phyloP scores from a whole-genome alignment of 2,329 filamentous ascomycete species.

The Parafenestella ontariensis region DNA sequence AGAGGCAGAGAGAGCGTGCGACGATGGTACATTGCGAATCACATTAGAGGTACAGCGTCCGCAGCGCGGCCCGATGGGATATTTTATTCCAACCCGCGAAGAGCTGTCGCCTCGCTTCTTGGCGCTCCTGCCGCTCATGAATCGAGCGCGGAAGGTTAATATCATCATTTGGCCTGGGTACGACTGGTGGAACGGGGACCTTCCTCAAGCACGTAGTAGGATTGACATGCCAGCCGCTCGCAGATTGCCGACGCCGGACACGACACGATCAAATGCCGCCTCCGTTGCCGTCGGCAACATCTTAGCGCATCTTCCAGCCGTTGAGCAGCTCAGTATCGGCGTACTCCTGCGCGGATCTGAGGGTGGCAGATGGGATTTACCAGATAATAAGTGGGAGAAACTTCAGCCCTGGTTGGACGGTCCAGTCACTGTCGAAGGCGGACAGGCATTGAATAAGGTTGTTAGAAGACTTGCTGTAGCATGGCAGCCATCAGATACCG shows the following conservation, averaged over 20 bases:
- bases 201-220: slow-evolving; percentile 2
- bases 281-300: slow-evolving; percentile 28
- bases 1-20: slow-evolving; percentile 26
- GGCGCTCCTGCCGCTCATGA: slow-evolving; percentile 29
- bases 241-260: not conserved
- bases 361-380: slow-evolving; percentile 36
- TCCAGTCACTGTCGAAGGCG: slow-evolving; percentile 11
- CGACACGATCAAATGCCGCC: slow-evolving; percentile 23
- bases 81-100: slow-evolving; percentile 26
- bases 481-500: slow-evolving; percentile 6
- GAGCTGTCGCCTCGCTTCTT: slow-evolving; percentile 36
- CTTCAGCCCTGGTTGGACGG: slow-evolving; percentile 37
- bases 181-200: slow-evolving; percentile 32
- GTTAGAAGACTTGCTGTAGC: slow-evolving; percentile 24
- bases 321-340: slow-evolving; percentile 34
- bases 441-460: slow-evolving; percentile 22
- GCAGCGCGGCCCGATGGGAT: slow-evolving; percentile 25
- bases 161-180: slow-evolving; percentile 35
- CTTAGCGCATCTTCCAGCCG: slow-evolving; percentile 27
- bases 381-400: slow-evolving; percentile 31
- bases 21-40: slow-evolving; percentile 28
- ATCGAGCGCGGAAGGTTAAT: slow-evolving; percentile 24
- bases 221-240: not conserved
- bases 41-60: slow-evolving; percentile 32
- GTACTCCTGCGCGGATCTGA: slow-evolving; percentile 30